phyloP scores from a whole-genome alignment of 108 stramenopile species.

The Pinguiococcus pyrenoidosus region DNA sequence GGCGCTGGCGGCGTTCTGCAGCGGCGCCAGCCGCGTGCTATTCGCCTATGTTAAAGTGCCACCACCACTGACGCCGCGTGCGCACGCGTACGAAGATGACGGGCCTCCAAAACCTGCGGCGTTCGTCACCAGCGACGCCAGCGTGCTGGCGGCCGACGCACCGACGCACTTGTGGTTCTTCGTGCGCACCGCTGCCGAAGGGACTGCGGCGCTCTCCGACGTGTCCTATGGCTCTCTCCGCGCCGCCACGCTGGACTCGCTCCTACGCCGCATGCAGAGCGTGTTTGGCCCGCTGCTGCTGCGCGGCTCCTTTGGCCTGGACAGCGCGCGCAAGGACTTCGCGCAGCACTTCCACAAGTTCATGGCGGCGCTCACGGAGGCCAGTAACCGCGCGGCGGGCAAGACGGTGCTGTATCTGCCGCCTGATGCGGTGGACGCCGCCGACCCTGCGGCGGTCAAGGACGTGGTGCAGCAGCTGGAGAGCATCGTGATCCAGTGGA shows the following conservation, averaged over 20 bases:
- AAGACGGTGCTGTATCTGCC: conserved; percentile 52
- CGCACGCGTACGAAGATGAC: too few species aligned
- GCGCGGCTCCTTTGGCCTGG: conserved; percentile 19
- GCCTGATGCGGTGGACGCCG: conserved; percentile 12
- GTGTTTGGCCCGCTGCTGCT: conserved; percentile 27
- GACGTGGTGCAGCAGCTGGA: conserved; percentile 50
- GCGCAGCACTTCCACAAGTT: conserved; percentile 43
- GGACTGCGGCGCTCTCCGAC: too few species aligned
- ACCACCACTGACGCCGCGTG: too few species aligned
- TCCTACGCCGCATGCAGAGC: conserved; percentile 33
- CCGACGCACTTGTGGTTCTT: too few species aligned
- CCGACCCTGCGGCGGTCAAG: conserved; percentile 25
- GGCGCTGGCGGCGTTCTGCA: too few species aligned
- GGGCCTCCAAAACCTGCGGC: too few species aligned
- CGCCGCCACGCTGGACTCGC: conserved; percentile 21
- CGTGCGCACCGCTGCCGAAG: too few species aligned
- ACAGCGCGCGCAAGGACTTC: conserved; percentile 40
- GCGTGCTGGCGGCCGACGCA: too few species aligned
- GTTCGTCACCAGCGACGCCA: too few species aligned
- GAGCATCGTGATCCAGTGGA: conserved; percentile 51
- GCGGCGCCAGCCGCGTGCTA: too few species aligned
- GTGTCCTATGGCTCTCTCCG: conserved; percentile 32
- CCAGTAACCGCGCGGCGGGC: conserved; percentile 26
- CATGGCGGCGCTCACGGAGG: conserved; percentile 48
- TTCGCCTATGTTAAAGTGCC: too few species aligned